Base-by-base conservation (phyloP, 2,329 filamentous ascomycete genomes). In the Tolypocladium cylindrosporum region DNA sequence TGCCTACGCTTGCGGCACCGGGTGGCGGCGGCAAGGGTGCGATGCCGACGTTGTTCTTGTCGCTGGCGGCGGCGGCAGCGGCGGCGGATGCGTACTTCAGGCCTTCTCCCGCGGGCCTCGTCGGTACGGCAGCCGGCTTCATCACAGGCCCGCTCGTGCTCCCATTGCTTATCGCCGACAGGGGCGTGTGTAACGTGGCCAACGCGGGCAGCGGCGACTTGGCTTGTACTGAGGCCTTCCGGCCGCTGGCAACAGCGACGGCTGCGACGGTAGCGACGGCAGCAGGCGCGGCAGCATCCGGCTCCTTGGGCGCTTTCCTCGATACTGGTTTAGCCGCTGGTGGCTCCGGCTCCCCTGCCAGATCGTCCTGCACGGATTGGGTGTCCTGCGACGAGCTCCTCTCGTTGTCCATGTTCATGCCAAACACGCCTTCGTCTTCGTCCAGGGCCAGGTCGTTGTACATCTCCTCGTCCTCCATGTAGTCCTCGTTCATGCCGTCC, bases 61-160 rank as follows among this genome's bases (percentile, higher is more conserved):
- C 91, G 71, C 85, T 91, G 52, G 92, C 91, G 1, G 94, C 93
- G 0, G 93, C 94, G 0, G 94, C 94, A 0, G 94, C 94, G 0
- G 94, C 94, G 0, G 94, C 94, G 42, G 94, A 97, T 51, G 94
- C 94, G 71, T 99, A 99, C 74, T 97, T 97, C 64, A 99, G 79
- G 1, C 89, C 90, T 71, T 97, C 93, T 54, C 91, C 91, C 4
- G 91, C 89, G 8, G 90, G 86, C 71, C 93, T 85, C 59, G 89
- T 86, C 1, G 94, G 94, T 66, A 92, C 75, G 21, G 91, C 87
- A 21, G 94, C 94, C 14, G 94, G 93, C 77, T 97, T 99, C 93
- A 97, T 97, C 56, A 80, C 77, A 56, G 79, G 79, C 56, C 79
- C 79, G 58, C 81, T 75, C 55, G 80, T 64, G 43, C 63, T 71